A percentile compares a stretch with the other conserved stretches of the same genome.
Evolutionary conservation across 2,329 filamentous ascomycete species (phyloP).

Genomic region (Apiospora phragmitis): DNA sequence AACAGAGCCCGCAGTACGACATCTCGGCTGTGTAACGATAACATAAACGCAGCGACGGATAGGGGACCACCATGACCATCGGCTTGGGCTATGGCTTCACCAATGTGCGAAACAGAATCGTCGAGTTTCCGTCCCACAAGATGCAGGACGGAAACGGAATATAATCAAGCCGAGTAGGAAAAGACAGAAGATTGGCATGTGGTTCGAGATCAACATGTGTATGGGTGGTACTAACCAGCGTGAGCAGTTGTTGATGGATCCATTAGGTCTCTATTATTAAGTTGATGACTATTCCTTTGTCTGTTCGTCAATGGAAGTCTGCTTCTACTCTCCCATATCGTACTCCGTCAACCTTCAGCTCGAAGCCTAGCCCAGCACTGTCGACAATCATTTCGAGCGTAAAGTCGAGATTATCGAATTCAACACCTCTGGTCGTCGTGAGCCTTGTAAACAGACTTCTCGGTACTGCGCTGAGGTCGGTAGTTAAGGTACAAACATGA

Average conservation of each 20-base stretch:
- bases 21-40: neutral
- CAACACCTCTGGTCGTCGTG: conserved; percentile 76
- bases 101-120: neutral
- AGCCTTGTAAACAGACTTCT: conserved; percentile 71
- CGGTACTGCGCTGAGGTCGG: conserved; percentile 75
- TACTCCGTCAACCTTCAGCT: conserved; percentile 76
- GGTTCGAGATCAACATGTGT: neutral
- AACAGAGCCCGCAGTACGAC: neutral
- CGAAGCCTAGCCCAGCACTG: conserved; percentile 74
- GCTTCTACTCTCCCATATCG: conserved; percentile 76
- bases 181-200: neutral
- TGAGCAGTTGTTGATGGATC: neutral
- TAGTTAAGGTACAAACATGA: conserved; percentile 78
- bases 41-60: neutral
- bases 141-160: neutral
- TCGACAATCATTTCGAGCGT: conserved; percentile 82
- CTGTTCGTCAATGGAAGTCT: conserved; percentile 63
- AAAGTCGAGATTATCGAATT: conserved; percentile 82
- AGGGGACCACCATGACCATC: neutral
- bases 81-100: neutral
- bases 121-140: no score
- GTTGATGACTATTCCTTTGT: neutral
- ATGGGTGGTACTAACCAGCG: no score
- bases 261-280: neutral
- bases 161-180: neutral